Evolutionary conservation across 169 alveolate genomes (phyloP), one percentile per base, ranked within the genome.

Genomic region (Plasmodium ovale): DNA sequence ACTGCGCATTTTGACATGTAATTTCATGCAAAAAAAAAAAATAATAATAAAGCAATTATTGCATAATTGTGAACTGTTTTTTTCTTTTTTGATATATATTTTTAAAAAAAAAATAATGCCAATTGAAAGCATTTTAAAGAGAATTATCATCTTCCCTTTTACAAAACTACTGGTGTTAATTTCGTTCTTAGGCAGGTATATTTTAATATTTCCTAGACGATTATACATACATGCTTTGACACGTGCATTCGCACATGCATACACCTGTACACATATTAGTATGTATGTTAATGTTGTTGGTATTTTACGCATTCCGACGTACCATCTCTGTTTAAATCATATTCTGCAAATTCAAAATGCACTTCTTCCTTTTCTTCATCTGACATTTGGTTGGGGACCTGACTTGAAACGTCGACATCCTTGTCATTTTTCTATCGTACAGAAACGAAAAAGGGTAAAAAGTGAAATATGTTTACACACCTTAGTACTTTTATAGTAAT

Each of bases 301-400:
- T 35, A 25, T 2, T 0, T 60, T 33, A 72, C 4, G 12, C n/a
- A 12, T 42, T 2, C 3, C 19, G 60, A 39, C 74, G n/a, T 64
- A 74, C 88, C 88, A 74, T 74, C 88, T 60, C 53, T 74, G 53
- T 74, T 74, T 64, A 74, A 58, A 74, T 74, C 88, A 74, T 74
- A 74, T 29, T 74, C 77, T 33, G 27, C 88, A 74, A 74, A 74
- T 53, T 74, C 88, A 12, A 9, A 19, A 60, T 59, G 42, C 10
- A 74, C 27, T 14, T 74, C 71, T 39, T 74, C 88, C 35, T 59
- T 59, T 53, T 74, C 88, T 19, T 60, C 74, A 23, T 74, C 65
- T 14, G 88, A 12, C 64, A 74, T 60, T 12, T 60, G 54, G 60
- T 19, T 1, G 23, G 53, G 39, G 19, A 19, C 29, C 14, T 42